Conservation (phyloP, 2,329 filamentous ascomycete genomes). For the Metarhizium rileyi region DNA sequence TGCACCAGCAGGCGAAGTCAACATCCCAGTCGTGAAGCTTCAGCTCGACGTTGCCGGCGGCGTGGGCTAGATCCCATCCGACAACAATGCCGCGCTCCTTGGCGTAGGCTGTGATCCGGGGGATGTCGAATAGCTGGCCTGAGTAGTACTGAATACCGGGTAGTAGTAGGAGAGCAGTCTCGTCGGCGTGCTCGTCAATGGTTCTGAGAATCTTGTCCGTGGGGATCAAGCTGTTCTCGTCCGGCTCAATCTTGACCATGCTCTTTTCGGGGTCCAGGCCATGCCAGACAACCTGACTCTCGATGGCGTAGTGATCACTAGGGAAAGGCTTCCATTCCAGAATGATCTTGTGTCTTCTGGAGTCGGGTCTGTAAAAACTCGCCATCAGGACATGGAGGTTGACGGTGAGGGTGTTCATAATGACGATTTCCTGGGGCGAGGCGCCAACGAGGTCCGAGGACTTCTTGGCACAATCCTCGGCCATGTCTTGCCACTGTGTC, state of each 20-base stretch:
- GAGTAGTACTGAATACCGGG: constrained; percentile 90
- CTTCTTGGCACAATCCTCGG: constrained; percentile 60
- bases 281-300: constrained; percentile 70
- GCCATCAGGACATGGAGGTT: constrained; percentile 78
- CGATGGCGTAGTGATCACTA: constrained; percentile 76
- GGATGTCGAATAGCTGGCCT: constrained; percentile 79
- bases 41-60: constrained; percentile 73
- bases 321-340: constrained; percentile 88
- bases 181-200: constrained; percentile 65
- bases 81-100: constrained; percentile 60
- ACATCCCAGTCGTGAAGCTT: constrained; percentile 80
- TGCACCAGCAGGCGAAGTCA: constrained; percentile 89
- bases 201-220: constrained; percentile 61
- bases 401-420: constrained; percentile 79
- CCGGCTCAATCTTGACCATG: constrained; percentile 65
- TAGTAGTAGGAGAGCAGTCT: constrained; percentile 67
- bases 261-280: constrained; percentile 54
- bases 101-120: constrained; percentile 67
- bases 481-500: constrained; percentile 67
- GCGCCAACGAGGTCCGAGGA: constrained; percentile 70
- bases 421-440: constrained; percentile 60
- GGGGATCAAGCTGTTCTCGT: constrained; percentile 49
- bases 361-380: constrained; percentile 67
- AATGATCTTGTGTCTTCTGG: constrained; percentile 63
- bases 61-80: constrained; percentile 85